A percentile compares a stretch with the other conserved stretches of the same genome.
Evolutionary conservation across 345 rosid species (phyloP).

Genomic region (Lumnitzera littorea): DNA sequence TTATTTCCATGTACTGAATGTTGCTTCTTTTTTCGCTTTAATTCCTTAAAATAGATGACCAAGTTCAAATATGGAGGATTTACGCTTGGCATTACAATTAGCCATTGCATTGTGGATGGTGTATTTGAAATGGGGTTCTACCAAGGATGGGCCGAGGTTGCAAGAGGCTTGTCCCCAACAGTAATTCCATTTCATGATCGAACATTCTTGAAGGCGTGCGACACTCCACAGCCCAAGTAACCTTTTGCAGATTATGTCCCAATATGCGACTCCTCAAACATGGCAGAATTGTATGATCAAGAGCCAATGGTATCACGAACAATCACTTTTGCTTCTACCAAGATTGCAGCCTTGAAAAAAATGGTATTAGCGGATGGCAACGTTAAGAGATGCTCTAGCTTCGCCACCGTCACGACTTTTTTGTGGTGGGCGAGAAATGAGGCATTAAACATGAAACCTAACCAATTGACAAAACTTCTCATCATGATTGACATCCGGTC

Average conservation of each 20-base stretch:
- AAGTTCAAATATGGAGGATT: constrained; percentile 34
- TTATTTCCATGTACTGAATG: too few species aligned
- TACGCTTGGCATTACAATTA: constrained; percentile 18
- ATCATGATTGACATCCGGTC: constrained; percentile 8
- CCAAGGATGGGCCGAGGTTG: constrained; percentile 26
- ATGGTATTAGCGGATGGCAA: constrained; percentile 8
- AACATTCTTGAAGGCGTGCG: constrained; percentile 16
- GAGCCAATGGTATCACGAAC: constrained; percentile 1
- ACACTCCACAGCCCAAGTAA: constrained; percentile 19
- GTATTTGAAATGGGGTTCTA: constrained; percentile 27
- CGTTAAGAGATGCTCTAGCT: constrained; percentile 7
- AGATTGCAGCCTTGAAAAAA: constrained; percentile 6
- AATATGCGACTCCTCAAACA: constrained; percentile 18
- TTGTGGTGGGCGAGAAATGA: constrained; percentile 9
- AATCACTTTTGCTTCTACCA: background rate
- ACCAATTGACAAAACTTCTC: too few species aligned
- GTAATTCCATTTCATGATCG: constrained; percentile 24
- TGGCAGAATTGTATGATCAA: background rate
- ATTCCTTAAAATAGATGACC: constrained; percentile 18
- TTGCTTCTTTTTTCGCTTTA: background rate
- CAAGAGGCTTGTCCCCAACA: constrained; percentile 18
- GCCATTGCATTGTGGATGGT: constrained; percentile 29
- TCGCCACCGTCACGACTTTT: constrained; percentile 4
- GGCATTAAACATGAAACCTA: constrained; percentile 10
- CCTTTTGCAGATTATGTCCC: constrained; percentile 18